Evolutionary conservation across 2,329 filamentous ascomycete species (phyloP).

Genomic region (Sporothrix globosa): DNA sequence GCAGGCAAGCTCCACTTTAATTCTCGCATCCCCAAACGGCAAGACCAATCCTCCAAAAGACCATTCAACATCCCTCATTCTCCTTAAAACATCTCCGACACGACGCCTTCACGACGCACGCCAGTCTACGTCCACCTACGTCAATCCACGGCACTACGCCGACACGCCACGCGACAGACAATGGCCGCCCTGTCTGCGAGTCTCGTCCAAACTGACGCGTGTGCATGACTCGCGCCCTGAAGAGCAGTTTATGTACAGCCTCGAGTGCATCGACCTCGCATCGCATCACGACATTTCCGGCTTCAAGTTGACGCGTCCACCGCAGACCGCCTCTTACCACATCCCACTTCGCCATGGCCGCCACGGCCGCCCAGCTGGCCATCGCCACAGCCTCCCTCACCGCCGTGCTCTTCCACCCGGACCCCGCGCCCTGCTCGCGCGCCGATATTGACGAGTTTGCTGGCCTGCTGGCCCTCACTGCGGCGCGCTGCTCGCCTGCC

Average conservation of each 20-base stretch:
- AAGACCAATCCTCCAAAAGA: not conserved
- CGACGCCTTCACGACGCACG: not conserved
- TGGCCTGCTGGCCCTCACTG: slow-evolving; percentile 63
- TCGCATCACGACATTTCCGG: not conserved
- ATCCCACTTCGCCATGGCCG: not conserved
- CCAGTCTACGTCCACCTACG: not conserved
- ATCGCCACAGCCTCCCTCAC: slow-evolving; percentile 80
- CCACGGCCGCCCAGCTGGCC: slow-evolving; percentile 67
- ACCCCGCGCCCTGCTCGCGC: slow-evolving; percentile 69
- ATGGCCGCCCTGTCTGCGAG: not conserved
- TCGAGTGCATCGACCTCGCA: not conserved
- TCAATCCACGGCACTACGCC: not conserved
- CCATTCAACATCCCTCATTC: not conserved
- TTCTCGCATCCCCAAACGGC: not conserved
- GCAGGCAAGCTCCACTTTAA: not conserved
- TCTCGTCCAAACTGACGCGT: not conserved
- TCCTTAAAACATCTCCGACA: not conserved
- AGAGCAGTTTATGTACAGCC: not conserved
- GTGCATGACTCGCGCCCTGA: not conserved
- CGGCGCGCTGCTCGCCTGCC: slow-evolving; percentile 72
- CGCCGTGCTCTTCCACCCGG: slow-evolving; percentile 71
- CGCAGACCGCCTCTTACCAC: not conserved
- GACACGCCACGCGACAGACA: too few species aligned
- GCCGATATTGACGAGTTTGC: slow-evolving; percentile 73
- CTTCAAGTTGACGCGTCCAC: not conserved